Percentiles rank a stretch among this genome's conserved stretches.
These are phyloP conservation scores for Fusarium newnesense DNA, from an alignment of 2,329 filamentous ascomycete species.

Conservation along the genomic window DNA sequence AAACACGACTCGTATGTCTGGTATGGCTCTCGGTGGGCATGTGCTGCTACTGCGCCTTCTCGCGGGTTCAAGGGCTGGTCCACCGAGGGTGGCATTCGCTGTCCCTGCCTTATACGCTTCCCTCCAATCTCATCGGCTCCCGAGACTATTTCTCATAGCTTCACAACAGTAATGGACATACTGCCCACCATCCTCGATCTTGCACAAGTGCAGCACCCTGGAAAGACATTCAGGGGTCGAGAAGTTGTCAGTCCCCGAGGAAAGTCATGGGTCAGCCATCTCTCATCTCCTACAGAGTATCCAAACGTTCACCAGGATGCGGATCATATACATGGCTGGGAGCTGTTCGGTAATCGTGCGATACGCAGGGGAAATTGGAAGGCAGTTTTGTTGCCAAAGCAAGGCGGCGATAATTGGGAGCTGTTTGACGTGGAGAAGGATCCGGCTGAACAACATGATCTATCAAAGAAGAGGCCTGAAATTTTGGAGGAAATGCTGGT, in stretches of 20 bases:
- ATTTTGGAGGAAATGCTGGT: conserved; percentile 13
- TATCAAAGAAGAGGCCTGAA: neutral
- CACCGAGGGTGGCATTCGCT: conserved; percentile 40
- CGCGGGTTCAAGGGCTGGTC: conserved; percentile 49
- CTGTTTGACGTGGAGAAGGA: conserved; percentile 16
- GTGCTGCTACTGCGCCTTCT: conserved; percentile 50
- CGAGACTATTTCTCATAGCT: conserved; percentile 43
- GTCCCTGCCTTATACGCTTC: conserved; percentile 39
- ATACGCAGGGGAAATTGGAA: conserved; percentile 67
- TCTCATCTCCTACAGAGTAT: neutral
- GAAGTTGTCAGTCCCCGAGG: conserved; percentile 15
- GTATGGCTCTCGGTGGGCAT: conserved; percentile 68
- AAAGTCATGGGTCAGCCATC: conserved; percentile 15
- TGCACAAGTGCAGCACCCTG: conserved; percentile 54
- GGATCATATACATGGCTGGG: conserved; percentile 66
- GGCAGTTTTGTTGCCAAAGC: conserved; percentile 50
- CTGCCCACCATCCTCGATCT: conserved; percentile 59
- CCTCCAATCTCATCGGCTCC: conserved; percentile 44
- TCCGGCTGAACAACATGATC: conserved; percentile 3
- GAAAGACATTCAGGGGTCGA: conserved; percentile 41
- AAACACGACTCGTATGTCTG: conserved; percentile 67
- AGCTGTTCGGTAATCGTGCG: conserved; percentile 62
- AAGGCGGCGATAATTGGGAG: conserved; percentile 3
- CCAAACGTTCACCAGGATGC: conserved; percentile 33
- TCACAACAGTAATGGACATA: conserved; percentile 59